Base-by-base conservation (phyloP, 306 rosid genomes). In the Morella rubra region DNA sequence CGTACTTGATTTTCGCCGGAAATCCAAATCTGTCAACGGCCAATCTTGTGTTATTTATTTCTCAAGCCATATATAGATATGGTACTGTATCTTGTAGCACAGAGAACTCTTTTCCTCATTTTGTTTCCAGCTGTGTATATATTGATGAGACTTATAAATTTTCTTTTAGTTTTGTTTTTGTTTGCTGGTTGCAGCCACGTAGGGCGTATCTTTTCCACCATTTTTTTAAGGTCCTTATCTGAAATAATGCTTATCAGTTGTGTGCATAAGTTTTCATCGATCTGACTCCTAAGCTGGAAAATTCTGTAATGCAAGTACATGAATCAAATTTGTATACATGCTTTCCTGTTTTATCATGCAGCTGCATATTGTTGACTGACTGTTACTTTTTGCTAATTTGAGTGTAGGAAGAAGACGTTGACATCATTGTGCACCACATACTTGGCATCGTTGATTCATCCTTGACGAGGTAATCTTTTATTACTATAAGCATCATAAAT, bases 341-440 rank as follows among this genome's bases (percentile, higher is more conserved):
- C 15, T n/a, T 15, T 15, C 16, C 12, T 61, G 69, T 53, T 19
- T 53, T 62, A 20, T 69, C 13, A 18, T 0, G 71, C 54, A 45
- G 6, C 46, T 73, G 41, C 65, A 15, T 79, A 46, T 77, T 75
- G 47, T 56, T 61, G 53, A 53, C 71, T 55, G 19, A 81, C 72
- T 80, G 51, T 8, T 37, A 6, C 73, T 40, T 78, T 16, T 46
- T 76, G 65, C 64, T 79, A 72, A 56, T 74, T 77, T 37, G 32
- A 85, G 69, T 83, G 58, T 78, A 92, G 98, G 97, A 92, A 84
- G 96, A 95, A 81, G 93, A 89, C 83, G 97, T 92, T 70, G 91
- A 86, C 69, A 78, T 92, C 80, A 83, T 95, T 74, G 84, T 89
- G 80, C 97, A 92, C 82, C 98, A 92, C 80, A 86, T 90, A 53